Percentiles rank a stretch among this genome's conserved stretches.
Conservation (phyloP, 1,284 basidiomycete species). For the Marasmius fiardii region DNA sequence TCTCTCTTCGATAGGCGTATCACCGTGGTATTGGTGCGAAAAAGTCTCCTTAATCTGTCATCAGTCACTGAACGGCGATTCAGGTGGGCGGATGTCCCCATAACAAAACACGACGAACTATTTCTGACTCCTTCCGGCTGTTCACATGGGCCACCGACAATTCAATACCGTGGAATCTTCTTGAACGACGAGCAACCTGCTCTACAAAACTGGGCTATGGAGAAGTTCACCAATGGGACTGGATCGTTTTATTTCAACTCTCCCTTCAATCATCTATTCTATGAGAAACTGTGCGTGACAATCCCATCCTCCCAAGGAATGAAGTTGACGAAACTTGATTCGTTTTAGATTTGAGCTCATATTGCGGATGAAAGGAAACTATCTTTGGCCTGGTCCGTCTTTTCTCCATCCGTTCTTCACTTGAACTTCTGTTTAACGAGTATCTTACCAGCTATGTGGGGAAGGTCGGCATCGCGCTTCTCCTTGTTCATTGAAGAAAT, state of each 20-base stretch:
- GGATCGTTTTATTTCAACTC: conserved; percentile 44
- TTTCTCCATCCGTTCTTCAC: background rate
- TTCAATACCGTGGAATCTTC: conserved; percentile 7
- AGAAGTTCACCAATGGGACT: conserved; percentile 66
- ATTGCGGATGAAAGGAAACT: conserved; percentile 67
- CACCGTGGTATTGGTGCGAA: conserved; percentile 63
- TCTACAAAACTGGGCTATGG: conserved; percentile 58
- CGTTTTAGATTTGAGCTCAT: conserved; percentile 57
- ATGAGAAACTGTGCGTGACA: conserved; percentile 48
- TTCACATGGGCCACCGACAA: conserved; percentile 7
- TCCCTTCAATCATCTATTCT: conserved; percentile 66
- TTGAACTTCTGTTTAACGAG: conserved; percentile 1
- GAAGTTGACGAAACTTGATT: background rate
- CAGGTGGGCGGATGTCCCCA: conserved; percentile 61
- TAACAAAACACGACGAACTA: conserved; percentile 4
- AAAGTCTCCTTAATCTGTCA: background rate
- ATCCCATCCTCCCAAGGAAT: background rate
- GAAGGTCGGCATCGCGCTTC: conserved; percentile 27
- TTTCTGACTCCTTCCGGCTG: conserved; percentile 4
- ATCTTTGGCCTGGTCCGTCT: conserved; percentile 59
- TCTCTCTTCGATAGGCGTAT: conserved; percentile 40
- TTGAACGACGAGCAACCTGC: conserved; percentile 63
- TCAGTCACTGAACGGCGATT: background rate
- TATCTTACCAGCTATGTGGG: conserved; percentile 38
- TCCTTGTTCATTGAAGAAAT: background rate